Percentiles rank a stretch among this genome's conserved stretches.
Conservation (phyloP, 108 stramenopile species). For the Parietichytrium sp. region DNA sequence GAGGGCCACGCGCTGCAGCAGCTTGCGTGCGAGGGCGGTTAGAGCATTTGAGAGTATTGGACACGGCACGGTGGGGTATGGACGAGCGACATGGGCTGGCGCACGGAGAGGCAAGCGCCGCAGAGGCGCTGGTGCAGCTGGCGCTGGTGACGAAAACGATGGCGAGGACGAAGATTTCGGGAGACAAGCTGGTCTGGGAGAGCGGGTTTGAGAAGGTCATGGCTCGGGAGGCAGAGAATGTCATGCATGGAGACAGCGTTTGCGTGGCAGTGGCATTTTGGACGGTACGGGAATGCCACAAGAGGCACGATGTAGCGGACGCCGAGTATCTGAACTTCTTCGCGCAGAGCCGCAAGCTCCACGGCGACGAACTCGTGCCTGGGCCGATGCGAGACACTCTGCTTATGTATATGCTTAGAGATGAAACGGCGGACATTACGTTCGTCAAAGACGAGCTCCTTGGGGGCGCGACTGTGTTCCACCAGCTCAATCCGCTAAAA, state of each 20-base stretch:
- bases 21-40: too few species aligned
- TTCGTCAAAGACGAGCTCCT: not conserved
- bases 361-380: not conserved
- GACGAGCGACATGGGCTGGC: too few species aligned
- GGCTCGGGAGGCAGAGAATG: not conserved
- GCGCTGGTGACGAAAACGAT: too few species aligned
- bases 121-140: too few species aligned
- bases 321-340: not conserved
- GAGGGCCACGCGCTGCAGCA: too few species aligned
- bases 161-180: too few species aligned
- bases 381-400: not conserved
- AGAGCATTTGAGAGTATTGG: too few species aligned
- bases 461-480: not conserved
- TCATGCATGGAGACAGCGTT: not conserved
- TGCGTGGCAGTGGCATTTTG: not conserved
- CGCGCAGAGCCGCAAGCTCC: not conserved
- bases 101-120: too few species aligned
- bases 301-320: not conserved
- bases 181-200: conserved; percentile 29
- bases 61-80: too few species aligned
- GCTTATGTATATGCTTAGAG: not conserved
- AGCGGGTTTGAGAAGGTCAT: not conserved
- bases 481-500: not conserved
- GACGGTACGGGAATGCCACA: not conserved
- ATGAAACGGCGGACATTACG: not conserved